Conservation (phyloP, 192 early-diverging fungal genomes). For the Lobosporangium transversale region DNA sequence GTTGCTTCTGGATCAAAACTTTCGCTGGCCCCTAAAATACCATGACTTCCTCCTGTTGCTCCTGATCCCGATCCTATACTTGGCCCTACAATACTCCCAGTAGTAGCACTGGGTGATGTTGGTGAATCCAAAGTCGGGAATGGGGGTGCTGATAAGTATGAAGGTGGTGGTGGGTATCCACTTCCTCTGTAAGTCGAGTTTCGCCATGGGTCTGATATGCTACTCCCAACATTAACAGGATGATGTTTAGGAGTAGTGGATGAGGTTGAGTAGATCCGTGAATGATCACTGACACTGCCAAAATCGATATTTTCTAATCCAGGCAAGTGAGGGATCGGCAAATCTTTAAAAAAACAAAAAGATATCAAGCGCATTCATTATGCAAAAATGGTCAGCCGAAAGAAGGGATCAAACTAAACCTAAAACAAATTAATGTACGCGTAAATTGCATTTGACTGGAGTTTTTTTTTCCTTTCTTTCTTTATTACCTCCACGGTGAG, state of each 20-base stretch:
- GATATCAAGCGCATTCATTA: too few relatives aligned
- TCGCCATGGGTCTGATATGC: conserved; percentile 67
- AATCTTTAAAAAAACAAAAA: too few relatives aligned
- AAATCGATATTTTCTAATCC: conserved; percentile 63
- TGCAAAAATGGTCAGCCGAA: too few relatives aligned
- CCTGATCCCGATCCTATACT: too few relatives aligned
- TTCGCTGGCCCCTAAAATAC: too few relatives aligned
- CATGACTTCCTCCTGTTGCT: too few relatives aligned
- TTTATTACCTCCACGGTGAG: conserved; percentile 67
- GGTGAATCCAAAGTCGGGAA: background rate
- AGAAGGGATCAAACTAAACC: too few relatives aligned
- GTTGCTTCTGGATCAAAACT: conserved; percentile 1
- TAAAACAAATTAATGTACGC: too few relatives aligned
- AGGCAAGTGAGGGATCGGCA: conserved; percentile 68
- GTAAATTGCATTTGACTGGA: too few relatives aligned
- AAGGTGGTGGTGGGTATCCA: conserved; percentile 40
- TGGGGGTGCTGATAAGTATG: conserved; percentile 34
- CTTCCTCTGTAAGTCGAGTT: conserved; percentile 41
- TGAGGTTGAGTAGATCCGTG: conserved; percentile 26
- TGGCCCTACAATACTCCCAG: too few relatives aligned
- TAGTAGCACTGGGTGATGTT: too few relatives aligned
- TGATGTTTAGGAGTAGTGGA: conserved; percentile 21
- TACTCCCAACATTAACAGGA: conserved; percentile 49
- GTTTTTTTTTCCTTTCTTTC: background rate
- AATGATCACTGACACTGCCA: conserved; percentile 28